Percentiles rank a stretch among this genome's conserved stretches.
These are phyloP conservation scores for Trypanosoma lewisi DNA, from an alignment of 208 protist species.

Conservation along the genomic window DNA sequence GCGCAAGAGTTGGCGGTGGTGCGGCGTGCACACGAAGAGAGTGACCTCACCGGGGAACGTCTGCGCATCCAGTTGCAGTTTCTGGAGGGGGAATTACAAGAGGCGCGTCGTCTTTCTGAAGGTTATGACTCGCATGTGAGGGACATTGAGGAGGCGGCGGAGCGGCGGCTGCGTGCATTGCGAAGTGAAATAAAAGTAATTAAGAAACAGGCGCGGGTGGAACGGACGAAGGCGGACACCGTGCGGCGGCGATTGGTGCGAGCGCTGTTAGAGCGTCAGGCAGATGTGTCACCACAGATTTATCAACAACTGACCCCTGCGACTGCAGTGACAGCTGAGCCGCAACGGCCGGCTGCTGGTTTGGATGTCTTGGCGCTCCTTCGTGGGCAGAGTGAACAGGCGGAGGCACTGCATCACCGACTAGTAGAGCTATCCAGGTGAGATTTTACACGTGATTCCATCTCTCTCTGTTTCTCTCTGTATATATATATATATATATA, in stretches of 20 bases:
- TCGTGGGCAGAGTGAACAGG: slow-evolving; percentile 58
- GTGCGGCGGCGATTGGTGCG: slow-evolving; percentile 61
- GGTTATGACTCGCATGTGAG: slow-evolving; percentile 32
- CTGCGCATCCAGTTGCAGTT: slow-evolving; percentile 45
- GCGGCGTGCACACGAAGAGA: slow-evolving; percentile 30
- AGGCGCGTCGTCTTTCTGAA: slow-evolving; percentile 36
- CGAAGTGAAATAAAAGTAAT: slow-evolving; percentile 48
- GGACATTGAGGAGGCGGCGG: slow-evolving; percentile 55
- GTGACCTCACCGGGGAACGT: slow-evolving; percentile 45
- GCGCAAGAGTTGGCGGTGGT: slow-evolving; percentile 44
- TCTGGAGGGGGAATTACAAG: slow-evolving; percentile 44
- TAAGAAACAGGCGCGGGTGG: slow-evolving; percentile 42
- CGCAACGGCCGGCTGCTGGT: slow-evolving; percentile 4
- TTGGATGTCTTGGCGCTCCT: slow-evolving; percentile 66
- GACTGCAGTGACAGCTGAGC: not conserved
- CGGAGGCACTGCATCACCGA: slow-evolving; percentile 55
- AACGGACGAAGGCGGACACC: slow-evolving; percentile 43
- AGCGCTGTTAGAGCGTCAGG: slow-evolving; percentile 53
- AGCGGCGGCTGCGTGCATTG: slow-evolving; percentile 35
- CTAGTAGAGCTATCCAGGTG: slow-evolving; percentile 50
- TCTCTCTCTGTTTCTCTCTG: not conserved
- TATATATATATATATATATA: not conserved
- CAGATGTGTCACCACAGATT: slow-evolving; percentile 11
- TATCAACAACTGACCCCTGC: not conserved
- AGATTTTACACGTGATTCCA: not conserved